phyloP scores from a whole-genome alignment of 2,329 filamentous ascomycete genomes.

The Colletotrichum tropicicola region DNA sequence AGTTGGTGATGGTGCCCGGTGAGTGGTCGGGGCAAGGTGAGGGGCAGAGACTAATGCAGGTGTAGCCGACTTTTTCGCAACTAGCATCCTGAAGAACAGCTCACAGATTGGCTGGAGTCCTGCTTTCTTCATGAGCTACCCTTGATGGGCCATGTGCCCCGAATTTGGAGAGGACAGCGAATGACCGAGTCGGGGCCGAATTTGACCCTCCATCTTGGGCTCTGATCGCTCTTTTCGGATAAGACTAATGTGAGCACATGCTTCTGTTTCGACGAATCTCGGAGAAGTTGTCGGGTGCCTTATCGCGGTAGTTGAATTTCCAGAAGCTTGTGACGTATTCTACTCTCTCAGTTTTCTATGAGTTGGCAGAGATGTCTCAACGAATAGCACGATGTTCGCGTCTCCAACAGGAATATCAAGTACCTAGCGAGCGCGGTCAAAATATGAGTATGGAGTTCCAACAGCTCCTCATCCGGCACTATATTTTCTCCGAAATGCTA shows the following conservation, averaged over 20 bases:
- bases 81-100: neutral
- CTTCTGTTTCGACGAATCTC: neutral
- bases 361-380: neutral
- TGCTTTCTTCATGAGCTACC: conserved; percentile 2
- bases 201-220: conserved; percentile 12
- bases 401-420: neutral
- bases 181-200: conserved; percentile 25
- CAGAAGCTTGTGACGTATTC: neutral
- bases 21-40: conserved; percentile 9
- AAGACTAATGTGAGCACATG: conserved; percentile 18
- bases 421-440: too few species aligned
- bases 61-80: conserved; percentile 2
- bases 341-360: neutral
- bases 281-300: neutral
- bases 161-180: neutral
- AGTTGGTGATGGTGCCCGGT: conserved; percentile 18
- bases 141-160: conserved; percentile 18
- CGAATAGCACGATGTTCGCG: neutral
- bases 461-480: neutral
- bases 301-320: neutral
- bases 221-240: conserved; percentile 7
- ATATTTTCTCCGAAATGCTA: neutral
- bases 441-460: too few species aligned
- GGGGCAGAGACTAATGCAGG: conserved; percentile 24
- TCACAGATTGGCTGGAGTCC: neutral